Conservation (phyloP, 345 rosid species). For the Pelargonium nanum region DNA sequence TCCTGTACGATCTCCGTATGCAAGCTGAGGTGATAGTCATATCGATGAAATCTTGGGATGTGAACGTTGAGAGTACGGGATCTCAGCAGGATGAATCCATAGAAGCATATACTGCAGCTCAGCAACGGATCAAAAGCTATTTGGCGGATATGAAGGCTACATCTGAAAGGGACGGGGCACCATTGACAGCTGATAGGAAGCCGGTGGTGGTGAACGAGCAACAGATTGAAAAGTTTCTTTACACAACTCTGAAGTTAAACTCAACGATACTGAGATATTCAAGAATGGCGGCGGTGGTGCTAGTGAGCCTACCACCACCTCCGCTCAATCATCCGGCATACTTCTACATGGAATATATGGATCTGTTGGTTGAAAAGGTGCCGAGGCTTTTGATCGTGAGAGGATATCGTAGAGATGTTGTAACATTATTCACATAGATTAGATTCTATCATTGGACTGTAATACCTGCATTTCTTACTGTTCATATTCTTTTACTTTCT, state of each 20-base stretch:
- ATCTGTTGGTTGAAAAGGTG: constrained; percentile 87
- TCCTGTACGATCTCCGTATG: constrained; percentile 95
- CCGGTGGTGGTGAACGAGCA: constrained; percentile 69
- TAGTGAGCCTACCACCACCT: constrained; percentile 74
- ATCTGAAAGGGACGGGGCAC: constrained; percentile 30
- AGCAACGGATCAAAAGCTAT: constrained; percentile 54
- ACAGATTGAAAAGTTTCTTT: constrained; percentile 71
- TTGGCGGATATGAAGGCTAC: constrained; percentile 52
- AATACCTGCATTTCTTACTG: constrained; percentile 7
- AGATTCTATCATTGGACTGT: neutral
- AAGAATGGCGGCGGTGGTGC: constrained; percentile 90
- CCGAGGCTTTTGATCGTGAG: constrained; percentile 91
- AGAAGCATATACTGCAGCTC: constrained; percentile 71
- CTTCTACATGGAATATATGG: constrained; percentile 99
- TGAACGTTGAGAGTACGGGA: constrained; percentile 47
- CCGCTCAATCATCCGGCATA: constrained; percentile 75
- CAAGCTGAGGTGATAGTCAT: constrained; percentile 95
- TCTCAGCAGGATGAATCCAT: constrained; percentile 63
- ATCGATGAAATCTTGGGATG: constrained; percentile 92
- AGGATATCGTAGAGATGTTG: constrained; percentile 97
- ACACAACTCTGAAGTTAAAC: constrained; percentile 74
- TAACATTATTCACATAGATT: constrained; percentile 75
- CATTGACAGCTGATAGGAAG: constrained; percentile 69
- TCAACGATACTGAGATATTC: constrained; percentile 69
- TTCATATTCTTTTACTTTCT: constrained; percentile 13